phyloP scores from a whole-genome alignment of 805 yeast species.

The Spathaspora arborariae region DNA sequence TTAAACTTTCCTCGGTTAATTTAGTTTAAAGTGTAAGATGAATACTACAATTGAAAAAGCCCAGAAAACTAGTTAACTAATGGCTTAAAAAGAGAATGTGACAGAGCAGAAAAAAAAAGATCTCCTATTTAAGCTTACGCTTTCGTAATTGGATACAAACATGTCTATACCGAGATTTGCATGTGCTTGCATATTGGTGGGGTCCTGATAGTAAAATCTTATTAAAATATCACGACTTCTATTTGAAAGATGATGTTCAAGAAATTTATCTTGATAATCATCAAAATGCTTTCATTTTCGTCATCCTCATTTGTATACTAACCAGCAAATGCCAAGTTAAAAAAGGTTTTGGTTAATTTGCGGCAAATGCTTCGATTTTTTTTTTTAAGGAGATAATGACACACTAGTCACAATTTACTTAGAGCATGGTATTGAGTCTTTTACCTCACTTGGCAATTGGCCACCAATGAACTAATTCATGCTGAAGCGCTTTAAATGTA shows the following conservation, averaged over 20 bases:
- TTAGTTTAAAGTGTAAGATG: too few relatives aligned
- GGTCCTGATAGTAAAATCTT: not conserved
- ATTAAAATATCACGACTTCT: not conserved
- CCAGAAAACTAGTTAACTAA: not conserved
- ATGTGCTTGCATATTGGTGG: not conserved
- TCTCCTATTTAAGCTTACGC: not conserved
- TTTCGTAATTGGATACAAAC: not conserved
- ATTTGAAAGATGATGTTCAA: not conserved
- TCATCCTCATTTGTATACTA: not conserved
- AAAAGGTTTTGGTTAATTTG: not conserved
- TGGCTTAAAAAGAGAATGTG: not conserved
- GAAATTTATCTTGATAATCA: not conserved
- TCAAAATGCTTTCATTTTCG: not conserved
- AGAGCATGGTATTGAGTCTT: too few relatives aligned
- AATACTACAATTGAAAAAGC: too few relatives aligned
- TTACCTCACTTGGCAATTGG: too few relatives aligned
- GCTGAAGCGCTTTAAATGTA: too few relatives aligned
- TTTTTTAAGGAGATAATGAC: not conserved
- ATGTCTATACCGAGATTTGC: not conserved
- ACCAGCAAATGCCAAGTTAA: not conserved
- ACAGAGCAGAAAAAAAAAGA: too few relatives aligned
- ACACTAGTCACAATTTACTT: not conserved
- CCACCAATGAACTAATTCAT: too few relatives aligned
- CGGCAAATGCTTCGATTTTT: not conserved
- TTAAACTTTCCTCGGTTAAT: too few relatives aligned